Evolutionary conservation across 805 yeast species (phyloP).

Genomic region (Lachancea thermotolerans): DNA sequence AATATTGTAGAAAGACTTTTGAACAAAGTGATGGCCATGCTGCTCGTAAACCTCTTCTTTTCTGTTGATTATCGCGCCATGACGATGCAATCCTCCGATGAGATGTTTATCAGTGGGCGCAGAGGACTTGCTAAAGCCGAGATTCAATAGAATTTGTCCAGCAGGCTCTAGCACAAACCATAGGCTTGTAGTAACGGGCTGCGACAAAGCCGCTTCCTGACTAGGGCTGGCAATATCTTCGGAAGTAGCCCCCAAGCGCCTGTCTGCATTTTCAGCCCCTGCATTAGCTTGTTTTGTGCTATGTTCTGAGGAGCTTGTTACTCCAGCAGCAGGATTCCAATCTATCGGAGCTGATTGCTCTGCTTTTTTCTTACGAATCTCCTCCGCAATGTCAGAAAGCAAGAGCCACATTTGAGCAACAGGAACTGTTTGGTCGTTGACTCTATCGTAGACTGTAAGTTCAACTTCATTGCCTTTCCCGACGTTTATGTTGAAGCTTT

Average conservation of each 20-base stretch:
- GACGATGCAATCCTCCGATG: slow-evolving; percentile 77
- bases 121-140: slow-evolving; percentile 71
- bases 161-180: slow-evolving; percentile 94
- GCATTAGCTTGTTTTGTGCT: not conserved
- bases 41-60: slow-evolving; percentile 85
- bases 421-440: slow-evolving; percentile 61
- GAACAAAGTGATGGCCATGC: slow-evolving; percentile 95
- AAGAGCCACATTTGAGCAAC: slow-evolving; percentile 92
- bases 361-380: slow-evolving; percentile 82
- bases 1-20: slow-evolving; percentile 88
- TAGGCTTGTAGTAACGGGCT: slow-evolving; percentile 47
- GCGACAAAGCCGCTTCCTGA: not conserved
- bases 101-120: slow-evolving; percentile 39
- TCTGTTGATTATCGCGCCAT: slow-evolving; percentile 94
- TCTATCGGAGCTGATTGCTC: slow-evolving; percentile 55
- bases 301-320: slow-evolving; percentile 11
- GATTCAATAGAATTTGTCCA: slow-evolving; percentile 74
- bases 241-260: not conserved
- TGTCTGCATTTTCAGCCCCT: not conserved
- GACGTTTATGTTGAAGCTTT: slow-evolving; percentile 70
- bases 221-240: not conserved
- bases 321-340: slow-evolving; percentile 30
- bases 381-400: slow-evolving; percentile 88
- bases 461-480: slow-evolving; percentile 92
- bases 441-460: slow-evolving; percentile 76